Evolutionary conservation across 257 asterid species (phyloP).

Genomic region (Cordia subcordata): DNA sequence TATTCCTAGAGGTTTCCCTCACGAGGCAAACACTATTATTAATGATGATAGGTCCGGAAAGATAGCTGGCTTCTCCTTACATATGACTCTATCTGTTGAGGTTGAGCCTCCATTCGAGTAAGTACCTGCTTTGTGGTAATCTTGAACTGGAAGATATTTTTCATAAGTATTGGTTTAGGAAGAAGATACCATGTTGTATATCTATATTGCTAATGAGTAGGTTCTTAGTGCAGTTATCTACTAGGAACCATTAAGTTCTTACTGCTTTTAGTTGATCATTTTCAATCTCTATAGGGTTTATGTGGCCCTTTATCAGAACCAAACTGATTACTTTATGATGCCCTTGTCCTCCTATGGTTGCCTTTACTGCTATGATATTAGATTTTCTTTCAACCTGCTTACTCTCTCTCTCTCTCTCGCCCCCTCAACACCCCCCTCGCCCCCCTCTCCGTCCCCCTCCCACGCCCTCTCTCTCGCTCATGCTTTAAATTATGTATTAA

Average conservation of each 20-base stretch:
- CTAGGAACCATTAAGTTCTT: background rate
- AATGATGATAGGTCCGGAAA: constrained; percentile 25
- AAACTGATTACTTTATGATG: too few species aligned
- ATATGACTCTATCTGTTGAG: constrained; percentile 80
- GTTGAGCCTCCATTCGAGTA: constrained; percentile 86
- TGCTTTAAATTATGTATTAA: too few species aligned
- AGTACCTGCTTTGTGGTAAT: constrained; percentile 26
- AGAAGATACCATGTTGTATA: background rate
- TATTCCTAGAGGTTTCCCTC: constrained; percentile 81
- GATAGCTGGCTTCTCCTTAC: constrained; percentile 50
- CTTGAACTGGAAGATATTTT: background rate
- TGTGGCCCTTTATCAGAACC: background rate
- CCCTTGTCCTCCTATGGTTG: too few species aligned
- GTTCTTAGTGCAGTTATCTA: background rate
- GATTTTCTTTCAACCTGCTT: too few species aligned
- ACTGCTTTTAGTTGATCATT: background rate
- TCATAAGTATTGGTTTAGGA: background rate
- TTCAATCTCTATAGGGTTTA: background rate
- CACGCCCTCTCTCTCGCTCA: too few species aligned
- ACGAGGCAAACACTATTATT: constrained; percentile 51
- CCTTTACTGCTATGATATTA: too few species aligned
- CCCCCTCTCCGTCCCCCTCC: too few species aligned
- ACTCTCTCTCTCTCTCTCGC: too few species aligned
- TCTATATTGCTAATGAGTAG: background rate
- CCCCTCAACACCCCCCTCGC: too few species aligned